These are phyloP conservation scores for Linnemannia elongata DNA, from an alignment of 192 early-diverging fungal genomes.

Conservation along the genomic window DNA sequence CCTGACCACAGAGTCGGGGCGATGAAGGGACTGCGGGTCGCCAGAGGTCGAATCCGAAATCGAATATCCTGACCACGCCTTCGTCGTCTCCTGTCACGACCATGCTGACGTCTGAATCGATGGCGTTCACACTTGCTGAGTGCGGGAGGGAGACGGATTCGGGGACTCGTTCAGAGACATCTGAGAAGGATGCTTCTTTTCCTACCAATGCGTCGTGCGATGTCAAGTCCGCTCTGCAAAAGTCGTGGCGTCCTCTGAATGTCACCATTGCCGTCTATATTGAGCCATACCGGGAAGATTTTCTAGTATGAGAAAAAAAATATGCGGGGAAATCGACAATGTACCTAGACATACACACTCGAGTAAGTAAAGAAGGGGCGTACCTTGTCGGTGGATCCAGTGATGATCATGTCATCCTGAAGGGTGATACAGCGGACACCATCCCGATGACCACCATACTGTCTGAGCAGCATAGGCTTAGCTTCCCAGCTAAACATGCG, in stretches of 20 bases:
- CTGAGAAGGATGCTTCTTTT: background rate
- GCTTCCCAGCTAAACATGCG: conserved; percentile 44
- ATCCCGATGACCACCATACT: conserved; percentile 43
- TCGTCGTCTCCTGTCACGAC: conserved; percentile 45
- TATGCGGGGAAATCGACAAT: background rate
- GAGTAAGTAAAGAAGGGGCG: too few species aligned
- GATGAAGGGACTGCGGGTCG: conserved; percentile 35
- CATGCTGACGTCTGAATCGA: conserved; percentile 44
- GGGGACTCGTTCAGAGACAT: conserved; percentile 10
- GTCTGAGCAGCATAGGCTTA: conserved; percentile 46
- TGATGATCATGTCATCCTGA: conserved; percentile 49
- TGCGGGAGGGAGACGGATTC: conserved; percentile 31
- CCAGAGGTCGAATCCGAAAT: conserved; percentile 48
- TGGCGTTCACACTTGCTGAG: conserved; percentile 17
- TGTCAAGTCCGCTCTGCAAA: background rate
- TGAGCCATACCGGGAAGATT: background rate
- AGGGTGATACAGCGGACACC: conserved; percentile 31
- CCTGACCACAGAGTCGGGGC: conserved; percentile 48
- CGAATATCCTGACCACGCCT: conserved; percentile 40
- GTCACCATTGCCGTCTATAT: conserved; percentile 37
- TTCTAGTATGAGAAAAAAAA: background rate
- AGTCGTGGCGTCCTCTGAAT: conserved; percentile 35
- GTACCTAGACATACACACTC: too few species aligned
- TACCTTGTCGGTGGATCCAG: conserved; percentile 48
- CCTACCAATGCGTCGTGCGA: background rate